phyloP scores from a whole-genome alignment of 352 stramenopile species.

The Globisporangium acanthophoron region DNA sequence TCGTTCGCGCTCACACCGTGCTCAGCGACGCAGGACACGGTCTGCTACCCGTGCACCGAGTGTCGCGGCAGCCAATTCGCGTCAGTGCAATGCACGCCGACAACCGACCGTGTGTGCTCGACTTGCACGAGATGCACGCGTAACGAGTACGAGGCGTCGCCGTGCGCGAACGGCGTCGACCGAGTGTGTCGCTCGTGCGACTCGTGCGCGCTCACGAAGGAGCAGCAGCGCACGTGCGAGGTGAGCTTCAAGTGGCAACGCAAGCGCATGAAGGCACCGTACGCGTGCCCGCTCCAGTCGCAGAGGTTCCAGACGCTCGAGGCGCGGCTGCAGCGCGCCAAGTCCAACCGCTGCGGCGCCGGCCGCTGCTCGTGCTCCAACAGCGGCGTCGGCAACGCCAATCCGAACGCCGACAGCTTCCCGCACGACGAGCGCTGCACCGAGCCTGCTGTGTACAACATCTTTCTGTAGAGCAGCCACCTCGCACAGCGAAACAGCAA shows the following conservation, averaged over 20 bases:
- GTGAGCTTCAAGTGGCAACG: constrained; percentile 56
- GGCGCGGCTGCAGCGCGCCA: constrained; percentile 46
- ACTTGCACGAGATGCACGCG: constrained; percentile 59
- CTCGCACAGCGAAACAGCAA: no score
- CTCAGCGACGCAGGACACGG: constrained; percentile 44
- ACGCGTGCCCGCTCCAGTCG: constrained; percentile 50
- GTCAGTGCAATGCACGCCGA: constrained; percentile 38
- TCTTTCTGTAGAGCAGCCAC: constrained; percentile 29
- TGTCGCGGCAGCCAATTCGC: constrained; percentile 49
- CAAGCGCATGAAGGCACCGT: constrained; percentile 56
- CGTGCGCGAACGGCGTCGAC: constrained; percentile 43
- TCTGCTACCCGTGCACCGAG: constrained; percentile 69
- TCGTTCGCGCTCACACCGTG: constrained; percentile 48
- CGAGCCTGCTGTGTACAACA: constrained; percentile 53
- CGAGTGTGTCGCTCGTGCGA: constrained; percentile 72
- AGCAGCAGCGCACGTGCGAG: constrained; percentile 49
- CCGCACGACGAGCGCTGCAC: constrained; percentile 62
- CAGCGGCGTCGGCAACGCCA: constrained; percentile 65
- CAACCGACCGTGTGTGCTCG: constrained; percentile 47
- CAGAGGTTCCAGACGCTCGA: constrained; percentile 61
- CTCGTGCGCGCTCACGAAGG: constrained; percentile 57
- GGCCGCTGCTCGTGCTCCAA: constrained; percentile 65
- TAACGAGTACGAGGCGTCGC: constrained; percentile 65
- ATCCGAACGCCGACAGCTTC: constrained; percentile 68
- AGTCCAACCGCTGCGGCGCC: constrained; percentile 69